These are phyloP conservation scores for Tulasnella sp. DNA, from an alignment of 768 basidiomycete species.

Conservation along the genomic window DNA sequence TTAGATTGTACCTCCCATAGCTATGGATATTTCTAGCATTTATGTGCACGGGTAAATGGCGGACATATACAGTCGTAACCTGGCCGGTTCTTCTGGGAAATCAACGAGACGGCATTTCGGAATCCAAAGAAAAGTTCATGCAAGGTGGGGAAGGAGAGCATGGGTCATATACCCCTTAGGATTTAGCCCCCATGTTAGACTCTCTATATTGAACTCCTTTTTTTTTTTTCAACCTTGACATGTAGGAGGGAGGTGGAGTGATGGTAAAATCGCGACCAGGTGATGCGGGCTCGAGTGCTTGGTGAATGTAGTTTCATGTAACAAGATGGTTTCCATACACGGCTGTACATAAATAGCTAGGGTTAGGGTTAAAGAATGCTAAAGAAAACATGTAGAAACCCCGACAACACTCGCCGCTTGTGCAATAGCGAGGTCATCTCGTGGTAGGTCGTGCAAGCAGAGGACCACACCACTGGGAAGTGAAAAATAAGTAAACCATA, in stretches of 20 bases:
- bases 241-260: too few species aligned
- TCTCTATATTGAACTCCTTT: too few species aligned
- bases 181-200: too few species aligned
- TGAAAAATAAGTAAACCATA: constrained; percentile 33
- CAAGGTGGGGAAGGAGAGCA: too few species aligned
- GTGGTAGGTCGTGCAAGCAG: constrained; percentile 28
- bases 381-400: constrained; percentile 20
- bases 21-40: neutral
- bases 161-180: too few species aligned
- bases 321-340: neutral
- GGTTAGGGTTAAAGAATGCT: constrained; percentile 7
- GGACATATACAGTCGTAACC: neutral
- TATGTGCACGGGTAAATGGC: neutral
- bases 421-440: constrained; percentile 30
- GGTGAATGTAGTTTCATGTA: neutral
- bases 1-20: neutral
- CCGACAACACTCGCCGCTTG: constrained; percentile 29
- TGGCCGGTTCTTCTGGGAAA: neutral
- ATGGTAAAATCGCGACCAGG: too few species aligned
- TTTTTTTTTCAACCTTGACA: too few species aligned
- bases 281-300: too few species aligned
- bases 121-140: too few species aligned
- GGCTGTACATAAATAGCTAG: neutral
- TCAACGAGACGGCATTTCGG: too few species aligned
- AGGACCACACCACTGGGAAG: constrained; percentile 26